Evolutionary conservation across 768 basidiomycete species (phyloP).

Genomic region (Trametes meyenii): DNA sequence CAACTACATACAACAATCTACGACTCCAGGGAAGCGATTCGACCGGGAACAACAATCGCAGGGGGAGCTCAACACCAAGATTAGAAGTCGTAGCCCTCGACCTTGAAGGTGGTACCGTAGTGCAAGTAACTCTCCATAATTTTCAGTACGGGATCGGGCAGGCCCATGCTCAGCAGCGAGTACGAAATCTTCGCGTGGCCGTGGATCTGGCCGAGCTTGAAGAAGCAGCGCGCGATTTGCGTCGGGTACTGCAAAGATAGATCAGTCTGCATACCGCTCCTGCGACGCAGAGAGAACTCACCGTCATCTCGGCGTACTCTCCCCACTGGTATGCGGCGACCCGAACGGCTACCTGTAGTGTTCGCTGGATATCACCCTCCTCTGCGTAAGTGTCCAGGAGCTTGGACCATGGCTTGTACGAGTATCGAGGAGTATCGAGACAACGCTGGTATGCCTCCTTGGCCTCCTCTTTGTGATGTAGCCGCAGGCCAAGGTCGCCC

Average conservation of each 20-base stretch:
- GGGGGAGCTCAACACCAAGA: not conserved
- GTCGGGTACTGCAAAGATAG: constrained; percentile 72
- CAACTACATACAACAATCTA: constrained; percentile 19
- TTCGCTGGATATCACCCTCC: constrained; percentile 90
- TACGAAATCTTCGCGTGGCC: constrained; percentile 94
- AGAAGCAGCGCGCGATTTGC: constrained; percentile 85
- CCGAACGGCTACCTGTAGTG: constrained; percentile 89
- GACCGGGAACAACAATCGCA: not conserved
- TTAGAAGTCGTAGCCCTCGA: constrained; percentile 83
- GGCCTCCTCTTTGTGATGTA: constrained; percentile 97
- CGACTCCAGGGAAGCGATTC: constrained; percentile 9
- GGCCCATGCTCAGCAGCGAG: constrained; percentile 90
- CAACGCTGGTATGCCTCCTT: constrained; percentile 98
- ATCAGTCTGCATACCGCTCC: not conserved
- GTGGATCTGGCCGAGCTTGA: constrained; percentile 91
- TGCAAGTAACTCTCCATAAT: constrained; percentile 92
- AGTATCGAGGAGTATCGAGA: constrained; percentile 84
- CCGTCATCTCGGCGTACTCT: constrained; percentile 88
- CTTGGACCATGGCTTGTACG: constrained; percentile 91
- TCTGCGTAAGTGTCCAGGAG: constrained; percentile 96
- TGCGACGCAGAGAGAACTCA: constrained; percentile 42
- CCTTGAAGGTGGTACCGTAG: constrained; percentile 86
- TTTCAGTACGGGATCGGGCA: constrained; percentile 87
- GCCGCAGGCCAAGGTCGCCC: constrained; percentile 88
- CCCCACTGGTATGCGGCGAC: constrained; percentile 91